Evolutionary conservation across 768 basidiomycete genomes (phyloP), one percentile per base, ranked within the genome.

Genomic region (Nidularia sp.): DNA sequence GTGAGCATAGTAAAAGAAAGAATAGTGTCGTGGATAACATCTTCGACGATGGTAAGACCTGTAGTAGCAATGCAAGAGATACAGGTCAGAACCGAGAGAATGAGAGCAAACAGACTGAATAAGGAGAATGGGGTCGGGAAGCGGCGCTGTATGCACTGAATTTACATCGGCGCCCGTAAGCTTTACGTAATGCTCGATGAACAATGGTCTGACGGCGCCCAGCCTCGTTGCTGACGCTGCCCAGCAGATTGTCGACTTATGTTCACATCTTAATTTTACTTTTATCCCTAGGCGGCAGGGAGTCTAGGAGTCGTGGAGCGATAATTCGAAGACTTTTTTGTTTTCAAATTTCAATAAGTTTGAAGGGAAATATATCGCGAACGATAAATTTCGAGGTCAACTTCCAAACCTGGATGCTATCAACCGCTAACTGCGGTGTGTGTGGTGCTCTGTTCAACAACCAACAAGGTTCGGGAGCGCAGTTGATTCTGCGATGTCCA

Each of bases 1-100:
- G 62, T 43, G 65, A 56, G 47, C 65, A 68, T 49, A 72, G 54
- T 41, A 73, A 54, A 41, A 74, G 60, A 45, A 70, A 53, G 22
- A 67, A 47, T 15, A 72, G 53, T 10, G 58, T 52, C 41, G 51
- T 53, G 4, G 48, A 55, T 31, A 56, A 43, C 61, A 62, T 62
- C 2, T 29, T 53, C 35, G 45, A 45, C 39, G 34, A 13, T 2
- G 31, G 34, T 9, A 31, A 13, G 25, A 3, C 34, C 18, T 58
- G 92, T 46, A 90, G 67, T 47, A 95, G 2, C 58, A 84, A 86
- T 0, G 96, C 10, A 12, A 15, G 39, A 41, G 39, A 2, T 41
- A 2, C 39, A 12, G 39, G 3, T 15, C 39, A 15, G 39, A 41
- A 41, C 10, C 10, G 15, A 41, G 15, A 41, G 15, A 41, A 12